phyloP scores from a whole-genome alignment of 306 rosid species.

The Cyclanthera cordifolia region DNA sequence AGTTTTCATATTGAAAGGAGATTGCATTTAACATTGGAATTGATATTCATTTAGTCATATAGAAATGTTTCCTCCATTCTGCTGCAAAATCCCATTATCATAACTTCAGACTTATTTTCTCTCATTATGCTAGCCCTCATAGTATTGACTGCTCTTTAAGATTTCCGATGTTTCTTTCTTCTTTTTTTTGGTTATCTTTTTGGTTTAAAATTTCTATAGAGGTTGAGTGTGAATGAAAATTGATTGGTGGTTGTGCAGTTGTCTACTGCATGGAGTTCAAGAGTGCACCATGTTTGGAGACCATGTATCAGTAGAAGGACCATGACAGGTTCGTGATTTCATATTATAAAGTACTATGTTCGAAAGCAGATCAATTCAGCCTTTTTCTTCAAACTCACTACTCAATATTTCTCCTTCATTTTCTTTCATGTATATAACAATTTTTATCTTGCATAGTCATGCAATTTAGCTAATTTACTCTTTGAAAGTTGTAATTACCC shows the following conservation, averaged over 20 bases:
- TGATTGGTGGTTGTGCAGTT: constrained; percentile 40
- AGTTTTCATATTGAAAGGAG: too few species aligned
- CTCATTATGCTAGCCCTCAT: not conserved
- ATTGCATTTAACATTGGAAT: too few species aligned
- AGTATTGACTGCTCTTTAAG: too few species aligned
- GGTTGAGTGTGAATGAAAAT: constrained; percentile 11
- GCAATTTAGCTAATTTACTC: not conserved
- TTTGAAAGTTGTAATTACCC: not conserved
- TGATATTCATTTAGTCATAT: not conserved
- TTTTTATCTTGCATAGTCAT: not conserved
- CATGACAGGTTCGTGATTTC: constrained; percentile 37
- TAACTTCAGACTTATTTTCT: not conserved
- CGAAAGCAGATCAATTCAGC: not conserved
- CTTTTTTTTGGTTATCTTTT: constrained; percentile 4
- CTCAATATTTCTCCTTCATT: not conserved
- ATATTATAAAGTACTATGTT: not conserved
- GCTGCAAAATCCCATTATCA: not conserved
- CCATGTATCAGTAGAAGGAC: constrained; percentile 47
- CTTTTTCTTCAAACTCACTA: constrained; percentile 1
- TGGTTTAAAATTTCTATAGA: not conserved
- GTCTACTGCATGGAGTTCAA: constrained; percentile 53
- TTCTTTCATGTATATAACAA: not conserved
- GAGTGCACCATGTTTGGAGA: constrained; percentile 48
- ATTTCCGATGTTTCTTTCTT: not conserved
- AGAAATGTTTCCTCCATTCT: not conserved